These are phyloP conservation scores for Vitis rupestris DNA, from an alignment of 164 flowering plant genomes.

Conservation along the genomic window DNA sequence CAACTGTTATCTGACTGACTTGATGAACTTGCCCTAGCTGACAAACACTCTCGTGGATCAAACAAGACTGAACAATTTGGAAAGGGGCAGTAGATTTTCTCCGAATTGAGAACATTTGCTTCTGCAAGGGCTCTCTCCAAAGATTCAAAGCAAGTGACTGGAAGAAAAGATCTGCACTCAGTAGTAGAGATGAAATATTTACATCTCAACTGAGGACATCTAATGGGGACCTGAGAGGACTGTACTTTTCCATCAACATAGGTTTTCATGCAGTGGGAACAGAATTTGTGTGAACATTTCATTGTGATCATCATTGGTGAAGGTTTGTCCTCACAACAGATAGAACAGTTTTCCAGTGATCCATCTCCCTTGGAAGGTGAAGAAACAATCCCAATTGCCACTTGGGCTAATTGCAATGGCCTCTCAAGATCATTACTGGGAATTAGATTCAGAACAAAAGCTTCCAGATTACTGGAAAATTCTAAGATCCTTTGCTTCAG, in stretches of 20 bases:
- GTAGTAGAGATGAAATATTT: slow-evolving; percentile 57
- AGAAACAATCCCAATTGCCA: slow-evolving; percentile 73
- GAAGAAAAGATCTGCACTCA: slow-evolving; percentile 78
- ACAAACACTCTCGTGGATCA: slow-evolving; percentile 59
- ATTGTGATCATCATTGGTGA: slow-evolving; percentile 57
- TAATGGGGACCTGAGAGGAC: slow-evolving; percentile 69
- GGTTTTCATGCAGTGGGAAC: slow-evolving; percentile 76
- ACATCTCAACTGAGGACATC: slow-evolving; percentile 74
- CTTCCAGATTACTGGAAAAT: slow-evolving; percentile 48
- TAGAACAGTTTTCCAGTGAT: slow-evolving; percentile 55
- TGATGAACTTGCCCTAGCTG: slow-evolving; percentile 65
- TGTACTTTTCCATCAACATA: slow-evolving; percentile 67
- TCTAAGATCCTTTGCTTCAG: slow-evolving; percentile 67
- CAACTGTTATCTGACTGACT: slow-evolving; percentile 53
- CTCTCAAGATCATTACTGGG: slow-evolving; percentile 41
- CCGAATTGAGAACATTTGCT: slow-evolving; percentile 48
- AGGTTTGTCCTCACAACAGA: slow-evolving; percentile 76
- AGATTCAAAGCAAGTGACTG: slow-evolving; percentile 53
- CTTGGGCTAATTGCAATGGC: slow-evolving; percentile 62
- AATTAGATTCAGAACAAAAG: slow-evolving; percentile 50
- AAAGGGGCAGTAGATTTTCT: slow-evolving; percentile 66
- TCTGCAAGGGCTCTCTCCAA: slow-evolving; percentile 61
- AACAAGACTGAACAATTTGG: slow-evolving; percentile 72
- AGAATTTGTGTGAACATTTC: slow-evolving; percentile 84
- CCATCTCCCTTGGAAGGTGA: slow-evolving; percentile 30